A percentile compares a stretch with the other conserved stretches of the same genome.
phyloP scores from a whole-genome alignment of 305 asterid species.

The Plantago coronopus region DNA sequence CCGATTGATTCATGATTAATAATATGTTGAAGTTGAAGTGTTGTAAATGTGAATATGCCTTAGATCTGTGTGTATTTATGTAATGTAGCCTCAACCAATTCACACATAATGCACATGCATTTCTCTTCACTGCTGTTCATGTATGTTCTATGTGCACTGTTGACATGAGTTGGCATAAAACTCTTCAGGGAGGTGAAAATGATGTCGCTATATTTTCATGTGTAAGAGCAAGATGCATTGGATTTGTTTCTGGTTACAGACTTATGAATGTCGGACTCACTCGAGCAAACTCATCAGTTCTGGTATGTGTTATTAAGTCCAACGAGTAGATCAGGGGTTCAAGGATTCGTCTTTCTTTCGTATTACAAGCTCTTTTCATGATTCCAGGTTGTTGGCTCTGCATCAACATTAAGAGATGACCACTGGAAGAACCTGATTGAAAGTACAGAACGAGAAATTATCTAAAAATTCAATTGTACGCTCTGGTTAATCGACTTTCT shows the following conservation, averaged over 20 bases:
- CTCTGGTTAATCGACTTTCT: not conserved
- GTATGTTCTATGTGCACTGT: too few relatives aligned
- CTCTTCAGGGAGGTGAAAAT: constrained; percentile 86
- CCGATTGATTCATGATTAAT: too few relatives aligned
- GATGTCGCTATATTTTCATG: constrained; percentile 96
- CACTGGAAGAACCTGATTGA: constrained; percentile 85
- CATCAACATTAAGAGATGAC: constrained; percentile 67
- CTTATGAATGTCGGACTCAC: constrained; percentile 99
- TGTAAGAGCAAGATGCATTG: constrained; percentile 91
- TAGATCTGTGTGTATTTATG: too few relatives aligned
- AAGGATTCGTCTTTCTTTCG: constrained; percentile 1
- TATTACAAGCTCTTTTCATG: constrained; percentile 10
- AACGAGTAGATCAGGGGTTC: constrained; percentile 12
- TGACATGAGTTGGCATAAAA: too few relatives aligned
- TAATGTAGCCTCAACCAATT: too few relatives aligned
- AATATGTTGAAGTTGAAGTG: too few relatives aligned
- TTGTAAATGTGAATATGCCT: too few relatives aligned
- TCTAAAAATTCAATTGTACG: not conserved
- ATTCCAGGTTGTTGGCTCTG: constrained; percentile 91
- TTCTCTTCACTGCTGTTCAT: too few relatives aligned
- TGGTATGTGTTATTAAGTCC: constrained; percentile 50
- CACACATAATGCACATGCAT: too few relatives aligned
- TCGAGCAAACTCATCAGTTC: constrained; percentile 90
- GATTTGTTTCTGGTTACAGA: constrained; percentile 86
- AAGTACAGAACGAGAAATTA: constrained; percentile 66